Conservation (phyloP, 2,329 filamentous ascomycete species). For the Cyphellophora europaea region DNA sequence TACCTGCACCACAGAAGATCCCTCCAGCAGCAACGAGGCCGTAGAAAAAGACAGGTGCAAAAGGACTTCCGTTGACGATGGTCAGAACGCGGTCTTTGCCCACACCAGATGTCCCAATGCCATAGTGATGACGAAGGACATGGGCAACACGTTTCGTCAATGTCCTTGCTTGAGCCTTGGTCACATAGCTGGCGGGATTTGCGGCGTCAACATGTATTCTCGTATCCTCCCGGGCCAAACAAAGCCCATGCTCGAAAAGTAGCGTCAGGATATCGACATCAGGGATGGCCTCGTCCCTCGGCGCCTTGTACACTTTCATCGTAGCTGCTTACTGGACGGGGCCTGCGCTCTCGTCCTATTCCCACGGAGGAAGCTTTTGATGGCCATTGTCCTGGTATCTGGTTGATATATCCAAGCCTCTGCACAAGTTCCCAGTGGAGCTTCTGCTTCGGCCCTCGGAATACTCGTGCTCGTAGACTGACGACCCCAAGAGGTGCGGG, state of each 20-base stretch:
- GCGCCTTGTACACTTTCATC: background rate
- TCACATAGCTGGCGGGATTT: slow-evolving; percentile 36
- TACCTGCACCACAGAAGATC: slow-evolving; percentile 42
- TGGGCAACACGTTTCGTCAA: background rate
- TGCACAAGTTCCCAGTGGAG: no score
- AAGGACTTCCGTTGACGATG: background rate
- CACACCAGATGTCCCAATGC: background rate
- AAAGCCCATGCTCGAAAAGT: slow-evolving; percentile 8
- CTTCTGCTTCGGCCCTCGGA: no score
- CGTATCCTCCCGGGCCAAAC: slow-evolving; percentile 34
- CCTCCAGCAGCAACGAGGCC: slow-evolving; percentile 39
- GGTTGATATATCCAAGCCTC: no score
- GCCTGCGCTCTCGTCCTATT: no score
- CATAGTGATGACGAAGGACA: background rate
- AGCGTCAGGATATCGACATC: slow-evolving; percentile 9
- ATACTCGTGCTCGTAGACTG: no score
- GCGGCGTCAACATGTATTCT: slow-evolving; percentile 49
- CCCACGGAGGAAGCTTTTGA: no score
- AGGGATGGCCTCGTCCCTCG: slow-evolving; percentile 8
- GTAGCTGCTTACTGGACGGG: background rate
- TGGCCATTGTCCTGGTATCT: no score
- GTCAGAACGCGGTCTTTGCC: background rate
- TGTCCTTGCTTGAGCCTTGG: background rate
- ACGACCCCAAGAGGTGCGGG: no score
- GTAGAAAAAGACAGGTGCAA: slow-evolving; percentile 25